phyloP scores from a whole-genome alignment of 2,329 filamentous ascomycete species.

The Calonectria montana region DNA sequence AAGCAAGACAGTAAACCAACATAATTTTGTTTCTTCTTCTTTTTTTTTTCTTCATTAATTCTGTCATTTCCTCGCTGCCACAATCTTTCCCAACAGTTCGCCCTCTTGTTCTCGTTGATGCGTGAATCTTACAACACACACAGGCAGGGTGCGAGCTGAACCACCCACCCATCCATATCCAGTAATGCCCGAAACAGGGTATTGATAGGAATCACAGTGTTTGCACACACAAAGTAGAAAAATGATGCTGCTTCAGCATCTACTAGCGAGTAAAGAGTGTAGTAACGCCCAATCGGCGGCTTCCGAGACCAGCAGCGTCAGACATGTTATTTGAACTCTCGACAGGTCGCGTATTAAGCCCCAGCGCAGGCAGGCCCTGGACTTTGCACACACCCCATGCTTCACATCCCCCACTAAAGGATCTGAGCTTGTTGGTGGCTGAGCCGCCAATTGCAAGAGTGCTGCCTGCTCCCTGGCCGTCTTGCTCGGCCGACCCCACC shows the following conservation, averaged over 20 bases:
- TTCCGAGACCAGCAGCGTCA: background rate
- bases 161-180: conserved; percentile 4
- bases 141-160: background rate
- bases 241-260: background rate
- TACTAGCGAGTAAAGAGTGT: background rate
- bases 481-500: background rate
- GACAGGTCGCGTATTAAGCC: background rate
- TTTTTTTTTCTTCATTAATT: background rate
- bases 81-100: background rate
- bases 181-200: conserved; percentile 17
- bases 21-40: background rate
- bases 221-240: background rate
- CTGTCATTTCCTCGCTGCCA: background rate
- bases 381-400: background rate
- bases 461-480: conserved; percentile 9
- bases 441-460: background rate
- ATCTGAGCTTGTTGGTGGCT: conserved; percentile 8
- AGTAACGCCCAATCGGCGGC: background rate
- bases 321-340: background rate
- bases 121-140: background rate
- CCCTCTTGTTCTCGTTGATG: background rate
- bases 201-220: no score
- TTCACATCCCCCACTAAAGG: background rate
- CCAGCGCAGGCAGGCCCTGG: background rate
- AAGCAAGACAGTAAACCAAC: background rate